A percentile compares a stretch with the other conserved stretches of the same genome.
Conservation (phyloP, 805 yeast genomes). For the Cyberlindnera saturnus region DNA sequence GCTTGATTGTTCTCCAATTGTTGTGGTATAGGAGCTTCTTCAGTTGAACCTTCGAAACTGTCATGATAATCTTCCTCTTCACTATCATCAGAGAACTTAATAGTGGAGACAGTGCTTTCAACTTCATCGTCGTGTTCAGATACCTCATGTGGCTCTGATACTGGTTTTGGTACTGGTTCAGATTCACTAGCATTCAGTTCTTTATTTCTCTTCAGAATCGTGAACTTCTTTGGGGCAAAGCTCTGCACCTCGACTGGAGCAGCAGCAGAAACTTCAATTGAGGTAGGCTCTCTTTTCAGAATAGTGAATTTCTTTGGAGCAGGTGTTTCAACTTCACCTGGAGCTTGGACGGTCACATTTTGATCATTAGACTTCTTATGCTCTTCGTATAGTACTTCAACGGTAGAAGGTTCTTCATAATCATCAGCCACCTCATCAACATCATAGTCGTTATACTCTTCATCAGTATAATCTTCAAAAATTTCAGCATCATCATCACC, state of each 20-base stretch:
- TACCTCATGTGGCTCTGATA: background rate
- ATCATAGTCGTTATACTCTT: slow-evolving; percentile 5
- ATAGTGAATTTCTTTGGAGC: background rate
- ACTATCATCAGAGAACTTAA: slow-evolving; percentile 17
- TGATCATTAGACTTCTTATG: slow-evolving; percentile 1
- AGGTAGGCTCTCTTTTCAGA: background rate
- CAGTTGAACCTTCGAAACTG: slow-evolving; percentile 1
- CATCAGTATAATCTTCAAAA: slow-evolving; percentile 22
- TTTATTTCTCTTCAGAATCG: slow-evolving; percentile 33
- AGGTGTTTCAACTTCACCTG: background rate
- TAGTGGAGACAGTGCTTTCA: slow-evolving; percentile 14
- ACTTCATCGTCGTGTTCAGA: slow-evolving; percentile 3
- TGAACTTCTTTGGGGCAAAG: slow-evolving; percentile 24
- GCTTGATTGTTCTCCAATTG: slow-evolving; percentile 10
- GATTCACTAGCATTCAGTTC: background rate
- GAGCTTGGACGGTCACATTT: too few relatives aligned
- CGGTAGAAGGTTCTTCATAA: slow-evolving; percentile 20
- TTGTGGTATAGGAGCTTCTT: slow-evolving; percentile 12
- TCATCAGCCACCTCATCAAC: background rate
- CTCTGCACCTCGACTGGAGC: background rate
- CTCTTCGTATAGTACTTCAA: slow-evolving; percentile 17
- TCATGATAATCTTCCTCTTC: slow-evolving; percentile 5
- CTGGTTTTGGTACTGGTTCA: background rate
- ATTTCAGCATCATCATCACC: slow-evolving; percentile 16
- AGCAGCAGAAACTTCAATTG: too few relatives aligned